Evolutionary conservation across 73 alveolate species (phyloP).

Genomic region (Durusdinium trenchii): DNA sequence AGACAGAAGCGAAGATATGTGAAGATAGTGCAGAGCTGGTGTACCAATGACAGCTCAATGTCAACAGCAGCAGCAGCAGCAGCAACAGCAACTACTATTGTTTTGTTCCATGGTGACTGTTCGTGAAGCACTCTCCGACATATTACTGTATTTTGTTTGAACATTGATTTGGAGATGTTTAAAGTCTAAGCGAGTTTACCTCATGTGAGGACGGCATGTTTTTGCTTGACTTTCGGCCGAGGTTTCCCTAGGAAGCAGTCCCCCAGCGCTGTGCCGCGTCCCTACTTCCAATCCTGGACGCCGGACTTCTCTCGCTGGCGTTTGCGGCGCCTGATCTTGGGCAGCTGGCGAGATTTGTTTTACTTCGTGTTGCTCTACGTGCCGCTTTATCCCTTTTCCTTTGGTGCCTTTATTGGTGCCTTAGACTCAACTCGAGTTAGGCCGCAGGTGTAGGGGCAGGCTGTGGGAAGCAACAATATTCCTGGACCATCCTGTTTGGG

Average conservation of each 20-base stretch:
- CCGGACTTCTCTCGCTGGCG: slow-evolving; percentile 81
- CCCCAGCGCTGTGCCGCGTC: slow-evolving; percentile 11
- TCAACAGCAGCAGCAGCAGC: too few species aligned
- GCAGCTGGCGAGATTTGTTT: slow-evolving; percentile 74
- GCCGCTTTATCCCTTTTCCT: background rate
- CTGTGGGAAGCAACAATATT: too few species aligned
- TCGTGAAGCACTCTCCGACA: background rate
- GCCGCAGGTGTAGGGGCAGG: too few species aligned
- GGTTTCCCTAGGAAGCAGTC: background rate
- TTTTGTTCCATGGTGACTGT: too few species aligned
- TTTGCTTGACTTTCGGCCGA: background rate
- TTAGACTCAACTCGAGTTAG: too few species aligned
- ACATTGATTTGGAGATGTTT: background rate
- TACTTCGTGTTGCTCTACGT: slow-evolving; percentile 49
- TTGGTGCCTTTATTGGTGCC: background rate
- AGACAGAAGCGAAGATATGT: too few species aligned
- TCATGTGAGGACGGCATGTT: background rate
- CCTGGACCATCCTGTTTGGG: too few species aligned
- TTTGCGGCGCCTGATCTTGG: slow-evolving; percentile 50
- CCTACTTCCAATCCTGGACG: slow-evolving; percentile 47
- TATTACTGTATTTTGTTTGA: too few species aligned
- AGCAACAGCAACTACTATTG: too few species aligned
- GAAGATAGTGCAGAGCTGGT: too few species aligned
- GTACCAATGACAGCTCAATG: too few species aligned
- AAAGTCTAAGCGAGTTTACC: background rate